Base-by-base conservation (phyloP, 495 filamentous ascomycete genomes). In the Chaetomium cochliodes region DNA sequence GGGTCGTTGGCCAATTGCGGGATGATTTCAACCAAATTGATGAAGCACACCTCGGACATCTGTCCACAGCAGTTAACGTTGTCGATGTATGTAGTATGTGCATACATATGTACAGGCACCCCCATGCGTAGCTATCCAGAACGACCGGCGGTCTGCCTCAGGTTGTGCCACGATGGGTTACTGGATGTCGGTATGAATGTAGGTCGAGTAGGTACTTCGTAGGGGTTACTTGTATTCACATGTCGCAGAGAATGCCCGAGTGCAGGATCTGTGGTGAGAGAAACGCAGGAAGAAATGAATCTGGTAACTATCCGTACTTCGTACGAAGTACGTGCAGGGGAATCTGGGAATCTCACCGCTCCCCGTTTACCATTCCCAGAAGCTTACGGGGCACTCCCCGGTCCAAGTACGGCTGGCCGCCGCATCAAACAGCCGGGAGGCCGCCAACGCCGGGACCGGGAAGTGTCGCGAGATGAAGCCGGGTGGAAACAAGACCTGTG, bases 391-490 rank as follows among this genome's bases (percentile, higher is more conserved):
- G 42, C 28, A 18, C 13, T 20, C 42, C 42, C 57, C 55, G 54
- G 37, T 42, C 23, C 3, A 18, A 30, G 42, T 18, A 23, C 41
- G 52, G 60, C 37, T 50, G 44, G 15, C 37, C 46, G 59, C 59
- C 54, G 56, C 56, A 56, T 44, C 60, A 60, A 37, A 51, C 16
- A 58, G 57, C 66, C 62, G 58, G 65, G 66, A 68, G 66, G 66
- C 66, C 62, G 66, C 66, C 66, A 64, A 68, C 57, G 46, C 62
- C 66, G 66, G 51, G 49, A 61, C 58, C 62, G 62, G 49, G 41
- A 26, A 11, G 51, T 16, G 22, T 15, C 12, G 20, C 30, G 18
- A 46, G 23, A 56, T 47, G 61, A 50, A 37, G 55, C 25, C 25
- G 57, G 56, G 46, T 67, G 57, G 57, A 61, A 66, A 66, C 42